Evolutionary conservation across 805 yeast species (phyloP).

Genomic region (Henningerozyma blattae): DNA sequence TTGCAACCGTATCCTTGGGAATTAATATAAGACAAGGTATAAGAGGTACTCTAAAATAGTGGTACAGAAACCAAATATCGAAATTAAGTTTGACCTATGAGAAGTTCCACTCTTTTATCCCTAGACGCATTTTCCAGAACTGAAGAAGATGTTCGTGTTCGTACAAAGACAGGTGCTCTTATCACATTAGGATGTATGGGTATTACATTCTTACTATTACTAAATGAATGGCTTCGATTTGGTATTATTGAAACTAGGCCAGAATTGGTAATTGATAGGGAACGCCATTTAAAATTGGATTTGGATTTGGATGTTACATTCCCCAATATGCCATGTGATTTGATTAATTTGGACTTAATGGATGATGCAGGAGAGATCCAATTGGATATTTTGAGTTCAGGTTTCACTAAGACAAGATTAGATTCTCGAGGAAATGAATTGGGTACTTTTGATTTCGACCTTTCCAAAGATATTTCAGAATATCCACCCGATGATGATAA

Average conservation of each 20-base stretch:
- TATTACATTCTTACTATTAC: constrained; percentile 47
- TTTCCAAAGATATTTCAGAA: constrained; percentile 27
- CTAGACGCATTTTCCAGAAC: constrained; percentile 93
- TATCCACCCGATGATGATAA: constrained; percentile 26
- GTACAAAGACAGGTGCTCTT: constrained; percentile 82
- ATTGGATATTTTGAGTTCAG: constrained; percentile 55
- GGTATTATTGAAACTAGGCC: constrained; percentile 58
- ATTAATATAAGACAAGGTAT: no score
- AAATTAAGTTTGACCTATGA: no score
- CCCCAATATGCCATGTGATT: constrained; percentile 77
- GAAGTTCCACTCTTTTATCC: constrained; percentile 29
- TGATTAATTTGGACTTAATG: constrained; percentile 72
- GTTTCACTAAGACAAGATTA: constrained; percentile 60
- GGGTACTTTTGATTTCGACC: constrained; percentile 30
- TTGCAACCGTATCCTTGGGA: no score
- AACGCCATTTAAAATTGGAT: constrained; percentile 59
- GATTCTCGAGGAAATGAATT: constrained; percentile 36
- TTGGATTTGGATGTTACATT: constrained; percentile 75
- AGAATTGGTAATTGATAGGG: constrained; percentile 81
- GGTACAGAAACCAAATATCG: no score
- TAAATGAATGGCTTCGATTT: constrained; percentile 71
- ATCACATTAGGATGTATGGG: constrained; percentile 63
- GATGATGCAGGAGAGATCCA: constrained; percentile 82
- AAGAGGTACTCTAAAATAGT: no score
- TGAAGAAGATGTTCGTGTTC: constrained; percentile 82